Percentiles rank a stretch among this genome's conserved stretches.
phyloP scores from a whole-genome alignment of 139 green algal species.

The Asterochloris sp. region DNA sequence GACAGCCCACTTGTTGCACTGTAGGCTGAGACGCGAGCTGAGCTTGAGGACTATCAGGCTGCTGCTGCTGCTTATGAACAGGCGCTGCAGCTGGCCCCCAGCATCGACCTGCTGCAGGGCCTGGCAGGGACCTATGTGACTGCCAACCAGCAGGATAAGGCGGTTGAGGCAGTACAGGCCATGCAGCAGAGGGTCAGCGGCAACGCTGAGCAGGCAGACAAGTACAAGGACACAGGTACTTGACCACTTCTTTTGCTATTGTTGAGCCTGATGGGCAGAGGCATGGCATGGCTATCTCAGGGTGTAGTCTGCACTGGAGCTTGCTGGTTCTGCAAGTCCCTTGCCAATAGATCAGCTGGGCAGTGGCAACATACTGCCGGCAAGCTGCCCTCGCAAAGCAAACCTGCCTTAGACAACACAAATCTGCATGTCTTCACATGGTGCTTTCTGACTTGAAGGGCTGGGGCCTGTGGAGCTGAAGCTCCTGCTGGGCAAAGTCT shows the following conservation, averaged over 20 bases:
- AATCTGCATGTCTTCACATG: background rate
- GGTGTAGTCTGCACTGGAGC: no score
- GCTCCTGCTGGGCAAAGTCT: conserved; percentile 33
- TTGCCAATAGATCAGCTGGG: no score
- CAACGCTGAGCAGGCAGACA: no score
- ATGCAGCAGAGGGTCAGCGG: background rate
- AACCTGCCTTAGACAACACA: no score
- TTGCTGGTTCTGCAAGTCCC: no score
- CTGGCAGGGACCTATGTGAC: conserved; percentile 20
- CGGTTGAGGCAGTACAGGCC: conserved; percentile 30
- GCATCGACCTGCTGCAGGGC: conserved; percentile 28
- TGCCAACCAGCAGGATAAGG: background rate
- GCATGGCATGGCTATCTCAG: no score
- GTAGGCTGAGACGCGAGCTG: conserved; percentile 26
- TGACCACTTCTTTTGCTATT: no score
- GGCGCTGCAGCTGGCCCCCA: conserved; percentile 15
- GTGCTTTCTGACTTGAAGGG: background rate
- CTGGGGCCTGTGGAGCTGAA: conserved; percentile 21
- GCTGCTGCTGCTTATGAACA: conserved; percentile 29
- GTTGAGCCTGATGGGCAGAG: no score
- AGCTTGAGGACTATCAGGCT: conserved; percentile 9
- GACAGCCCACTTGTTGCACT: background rate
- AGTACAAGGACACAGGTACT: no score
- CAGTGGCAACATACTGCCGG: no score
- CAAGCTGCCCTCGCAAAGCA: no score